These are phyloP conservation scores for Chenopodium quinoa DNA, from an alignment of 148 eudicot species.

Conservation along the genomic window DNA sequence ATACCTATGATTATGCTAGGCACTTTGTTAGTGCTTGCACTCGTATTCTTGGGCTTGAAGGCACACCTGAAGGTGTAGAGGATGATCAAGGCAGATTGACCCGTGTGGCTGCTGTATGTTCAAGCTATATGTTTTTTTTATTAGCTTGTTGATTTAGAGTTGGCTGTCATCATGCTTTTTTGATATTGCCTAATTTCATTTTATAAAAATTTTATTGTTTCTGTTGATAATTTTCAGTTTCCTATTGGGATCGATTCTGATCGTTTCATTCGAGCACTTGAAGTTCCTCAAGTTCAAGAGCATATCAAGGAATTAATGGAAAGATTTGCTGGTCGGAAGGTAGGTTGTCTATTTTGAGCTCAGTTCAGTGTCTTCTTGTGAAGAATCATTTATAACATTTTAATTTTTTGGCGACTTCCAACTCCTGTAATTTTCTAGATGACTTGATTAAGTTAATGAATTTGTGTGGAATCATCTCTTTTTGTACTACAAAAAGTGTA, in stretches of 20 bases:
- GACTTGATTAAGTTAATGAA: not conserved
- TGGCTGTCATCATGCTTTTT: slow-evolving; percentile 2
- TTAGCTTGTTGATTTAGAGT: slow-evolving; percentile 8
- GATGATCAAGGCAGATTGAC: slow-evolving; percentile 95
- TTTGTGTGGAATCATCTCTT: too few species aligned
- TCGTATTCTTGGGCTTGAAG: slow-evolving; percentile 96
- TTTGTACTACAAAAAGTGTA: too few species aligned
- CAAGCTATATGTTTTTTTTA: slow-evolving; percentile 1
- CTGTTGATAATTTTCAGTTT: slow-evolving; percentile 48
- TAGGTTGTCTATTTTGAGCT: slow-evolving; percentile 22
- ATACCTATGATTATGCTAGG: slow-evolving; percentile 96
- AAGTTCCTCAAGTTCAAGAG: slow-evolving; percentile 68
- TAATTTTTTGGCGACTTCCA: not conserved
- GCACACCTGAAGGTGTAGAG: slow-evolving; percentile 96
- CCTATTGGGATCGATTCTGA: slow-evolving; percentile 97
- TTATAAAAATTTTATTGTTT: not conserved
- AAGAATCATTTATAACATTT: not conserved
- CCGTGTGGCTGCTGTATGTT: slow-evolving; percentile 93
- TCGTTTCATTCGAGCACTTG: slow-evolving; percentile 82
- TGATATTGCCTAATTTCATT: not conserved
- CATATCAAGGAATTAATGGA: slow-evolving; percentile 78
- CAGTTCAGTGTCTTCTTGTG: not conserved
- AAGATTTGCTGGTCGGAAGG: slow-evolving; percentile 94
- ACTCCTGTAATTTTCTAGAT: not conserved
- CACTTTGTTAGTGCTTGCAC: slow-evolving; percentile 99